Evolutionary conservation across 352 stramenopile species (phyloP), one percentile per base, ranked within the genome.

Genomic region (Plasmopara muralis): DNA sequence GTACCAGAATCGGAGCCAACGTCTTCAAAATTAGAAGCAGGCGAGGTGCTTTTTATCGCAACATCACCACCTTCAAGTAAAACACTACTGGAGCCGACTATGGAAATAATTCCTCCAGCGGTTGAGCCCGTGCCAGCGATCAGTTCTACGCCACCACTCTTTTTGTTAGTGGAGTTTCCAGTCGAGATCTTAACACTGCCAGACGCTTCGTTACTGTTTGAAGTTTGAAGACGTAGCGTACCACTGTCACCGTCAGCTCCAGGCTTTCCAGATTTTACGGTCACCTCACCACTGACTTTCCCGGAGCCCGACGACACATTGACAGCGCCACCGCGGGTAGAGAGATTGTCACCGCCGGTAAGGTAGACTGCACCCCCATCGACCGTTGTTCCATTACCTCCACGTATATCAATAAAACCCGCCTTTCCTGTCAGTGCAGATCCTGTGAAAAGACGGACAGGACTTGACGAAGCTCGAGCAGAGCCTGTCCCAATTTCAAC

Each of bases 341-440:
- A 53, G 51, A 46, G 42, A 16, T 64, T 68, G n/a, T 20, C 25
- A 38, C 60, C 60, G 12, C 55, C 52, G 30, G 42, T 54, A 29
- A 68, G 49, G 44, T 47, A 53, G 44, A 68, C 13, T 41, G 60
- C 30, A 25, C 60, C 60, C 37, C 54, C 41, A 50, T 39, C 34
- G n/a, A 37, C 28, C 34, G 44, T 34, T 45, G 41, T 28, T 12
- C 62, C 59, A 29, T 51, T 67, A 40, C 55, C 59, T 33, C 58
- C 68, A 45, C 43, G 31, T 15, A 82, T 61, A 35, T 55, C 42
- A 34, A 78, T 59, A 25, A 43, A 62, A 9, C 68, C 71, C 34
- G 59, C 68, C 16, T 62, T 55, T 64, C 51, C 59, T 49, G 6
- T 62, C 14, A 49, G 37, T 39, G 58, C 43, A 38, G 35, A 48